Evolutionary conservation across 306 rosid genomes (phyloP), one percentile per base, ranked within the genome.

Genomic region (Canavalia ensiformis): DNA sequence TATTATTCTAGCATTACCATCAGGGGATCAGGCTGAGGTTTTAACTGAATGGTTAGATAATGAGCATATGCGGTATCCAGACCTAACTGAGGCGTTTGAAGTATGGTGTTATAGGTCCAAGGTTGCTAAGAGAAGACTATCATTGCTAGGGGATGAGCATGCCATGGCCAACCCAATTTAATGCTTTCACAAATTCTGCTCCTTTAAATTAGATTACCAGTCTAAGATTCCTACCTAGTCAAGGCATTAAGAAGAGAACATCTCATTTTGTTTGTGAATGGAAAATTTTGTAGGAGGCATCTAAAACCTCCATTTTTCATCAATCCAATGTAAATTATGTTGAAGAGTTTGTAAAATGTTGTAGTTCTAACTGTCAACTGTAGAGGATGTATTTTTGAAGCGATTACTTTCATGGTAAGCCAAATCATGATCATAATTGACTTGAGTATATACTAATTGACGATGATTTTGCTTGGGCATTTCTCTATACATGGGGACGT

Each of bases 61-160:
- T 33, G 82, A 90, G 64, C 86, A 73, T 74, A 77, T 89, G 44
- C 87, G 80, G 74, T 95, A 92, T 81, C 99, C 98, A 5, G 98
- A 95, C 88, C 87, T 95, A 74, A 88, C 96, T 0, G 97, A 93
- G 84, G 97, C 97, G 42, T 95, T 95, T 62, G 97, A 93, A 82
- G 92, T 90, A 39, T 95, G 99, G 98, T 93, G 97, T 84, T 92
- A 88, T 69, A 84, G 97, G 77, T 86, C 97, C 75, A 95, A 93
- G 86, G 96, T 90, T 82, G 89, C 98, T 10, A 90, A 84, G 81
- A 86, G 98, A 82, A 91, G 98, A 82, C 79, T 95, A 42, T 89
- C 97, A 4, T 51, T 86, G 60, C 55, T 86, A 54, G 90, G 85
- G 68, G 89, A 85, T 77, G 89, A 85, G 65, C 89, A 81, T 72